phyloP scores from a whole-genome alignment of 306 rosid species.

The Urtica urens region DNA sequence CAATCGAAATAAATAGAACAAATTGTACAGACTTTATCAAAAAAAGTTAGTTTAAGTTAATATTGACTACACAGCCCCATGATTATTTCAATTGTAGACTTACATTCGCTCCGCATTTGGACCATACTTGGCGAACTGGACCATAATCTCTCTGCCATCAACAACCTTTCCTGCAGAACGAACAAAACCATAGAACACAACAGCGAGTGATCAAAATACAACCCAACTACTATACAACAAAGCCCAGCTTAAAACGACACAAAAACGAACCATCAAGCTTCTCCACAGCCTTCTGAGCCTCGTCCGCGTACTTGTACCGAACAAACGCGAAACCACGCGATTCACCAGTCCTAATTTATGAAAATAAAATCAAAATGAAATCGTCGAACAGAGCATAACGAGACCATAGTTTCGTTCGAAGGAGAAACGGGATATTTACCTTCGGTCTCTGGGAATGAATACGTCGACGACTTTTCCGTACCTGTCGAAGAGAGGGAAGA shows the following conservation, averaged over 20 bases:
- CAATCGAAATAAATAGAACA: background rate
- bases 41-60: background rate
- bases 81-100: slow-evolving; percentile 5
- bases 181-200: background rate
- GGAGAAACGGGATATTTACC: slow-evolving; percentile 15
- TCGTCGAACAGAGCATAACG: background rate
- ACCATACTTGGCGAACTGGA: slow-evolving; percentile 74
- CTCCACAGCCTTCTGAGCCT: slow-evolving; percentile 63
- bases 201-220: background rate
- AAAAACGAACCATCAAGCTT: slow-evolving; percentile 45
- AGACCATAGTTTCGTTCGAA: background rate
- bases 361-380: background rate
- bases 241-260: background rate
- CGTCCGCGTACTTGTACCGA: slow-evolving; percentile 62
- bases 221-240: background rate
- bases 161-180: slow-evolving; percentile 41
- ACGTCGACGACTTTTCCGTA: slow-evolving; percentile 74
- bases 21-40: background rate
- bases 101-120: slow-evolving; percentile 71
- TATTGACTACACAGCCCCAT: background rate
- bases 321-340: slow-evolving; percentile 69
- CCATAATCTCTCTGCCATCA: slow-evolving; percentile 76
- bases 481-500: slow-evolving; percentile 62
- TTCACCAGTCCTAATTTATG: slow-evolving; percentile 38
- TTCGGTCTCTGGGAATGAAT: slow-evolving; percentile 64